Percentiles rank a stretch among this genome's conserved stretches.
phyloP scores from a whole-genome alignment of 257 asterid genomes.

The Galeopsis tetrahit region DNA sequence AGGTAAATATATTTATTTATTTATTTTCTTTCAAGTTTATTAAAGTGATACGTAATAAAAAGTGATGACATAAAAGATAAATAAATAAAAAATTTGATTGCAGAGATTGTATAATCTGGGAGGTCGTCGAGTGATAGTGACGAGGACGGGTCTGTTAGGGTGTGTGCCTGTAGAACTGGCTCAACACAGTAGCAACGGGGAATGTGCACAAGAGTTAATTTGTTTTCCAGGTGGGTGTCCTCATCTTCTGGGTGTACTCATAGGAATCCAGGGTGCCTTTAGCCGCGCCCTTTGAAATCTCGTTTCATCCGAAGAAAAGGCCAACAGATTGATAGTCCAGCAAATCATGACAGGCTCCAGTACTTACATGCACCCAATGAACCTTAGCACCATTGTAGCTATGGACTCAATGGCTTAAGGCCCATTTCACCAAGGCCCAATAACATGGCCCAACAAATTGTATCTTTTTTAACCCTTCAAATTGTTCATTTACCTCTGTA shows the following conservation, averaged over 20 bases:
- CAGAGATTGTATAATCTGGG: conserved; percentile 48
- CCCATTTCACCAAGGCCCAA: conserved; percentile 9
- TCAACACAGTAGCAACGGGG: conserved; percentile 46
- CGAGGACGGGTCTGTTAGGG: conserved; percentile 63
- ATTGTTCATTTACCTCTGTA: neutral
- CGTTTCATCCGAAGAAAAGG: too few relatives aligned
- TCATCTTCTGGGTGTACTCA: too few relatives aligned
- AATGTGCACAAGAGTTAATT: conserved; percentile 46
- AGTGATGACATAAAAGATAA: too few relatives aligned
- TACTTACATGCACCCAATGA: conserved; percentile 66
- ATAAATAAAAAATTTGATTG: too few relatives aligned
- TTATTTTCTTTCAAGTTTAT: too few relatives aligned
- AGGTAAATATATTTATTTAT: conserved; percentile 30
- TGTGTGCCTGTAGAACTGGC: conserved; percentile 64
- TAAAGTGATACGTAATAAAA: too few relatives aligned
- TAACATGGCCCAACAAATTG: too few relatives aligned
- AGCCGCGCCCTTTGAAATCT: too few relatives aligned
- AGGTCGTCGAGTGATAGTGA: conserved; percentile 50
- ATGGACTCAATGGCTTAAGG: conserved; percentile 42
- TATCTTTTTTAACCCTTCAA: too few relatives aligned
- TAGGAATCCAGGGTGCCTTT: too few relatives aligned
- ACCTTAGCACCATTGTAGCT: conserved; percentile 61
- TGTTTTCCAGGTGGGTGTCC: too few relatives aligned
- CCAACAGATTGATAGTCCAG: conserved; percentile 67
- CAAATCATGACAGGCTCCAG: conserved; percentile 58